A percentile compares a stretch with the other conserved stretches of the same genome.
phyloP scores from a whole-genome alignment of 2,329 filamentous ascomycete genomes.

The Fusarium coicis region DNA sequence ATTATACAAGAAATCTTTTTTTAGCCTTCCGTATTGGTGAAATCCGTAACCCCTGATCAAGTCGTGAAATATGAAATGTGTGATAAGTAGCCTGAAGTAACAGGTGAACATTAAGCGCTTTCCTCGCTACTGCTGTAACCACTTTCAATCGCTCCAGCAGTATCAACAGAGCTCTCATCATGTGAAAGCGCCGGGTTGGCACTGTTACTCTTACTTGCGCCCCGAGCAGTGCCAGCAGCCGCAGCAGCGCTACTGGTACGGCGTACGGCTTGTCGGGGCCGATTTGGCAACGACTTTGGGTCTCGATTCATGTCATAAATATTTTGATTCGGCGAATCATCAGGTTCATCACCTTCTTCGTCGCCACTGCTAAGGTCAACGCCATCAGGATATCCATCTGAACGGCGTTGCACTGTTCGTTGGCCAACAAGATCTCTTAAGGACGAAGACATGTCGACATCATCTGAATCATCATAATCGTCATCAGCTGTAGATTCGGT shows the following conservation, averaged over 20 bases:
- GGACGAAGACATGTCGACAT: slow-evolving; percentile 46
- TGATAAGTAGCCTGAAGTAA: background rate
- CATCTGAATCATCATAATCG: slow-evolving; percentile 42
- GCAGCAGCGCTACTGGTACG: slow-evolving; percentile 49
- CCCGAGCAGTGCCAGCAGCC: slow-evolving; percentile 46
- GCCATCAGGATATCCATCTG: slow-evolving; percentile 55
- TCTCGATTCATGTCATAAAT: slow-evolving; percentile 47
- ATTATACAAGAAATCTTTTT: background rate
- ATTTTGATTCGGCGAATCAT: slow-evolving; percentile 46
- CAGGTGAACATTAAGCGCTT: slow-evolving; percentile 11
- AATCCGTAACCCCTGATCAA: background rate
- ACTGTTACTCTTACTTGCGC: slow-evolving; percentile 48
- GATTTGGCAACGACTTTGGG: slow-evolving; percentile 32
- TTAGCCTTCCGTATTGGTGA: background rate
- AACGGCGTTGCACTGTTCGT: slow-evolving; percentile 51
- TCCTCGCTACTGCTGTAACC: slow-evolving; percentile 52
- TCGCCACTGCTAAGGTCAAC: slow-evolving; percentile 55
- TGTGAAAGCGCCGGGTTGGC: slow-evolving; percentile 42
- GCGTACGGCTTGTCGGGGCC: slow-evolving; percentile 20
- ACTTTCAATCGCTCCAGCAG: slow-evolving; percentile 53
- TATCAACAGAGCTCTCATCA: slow-evolving; percentile 53
- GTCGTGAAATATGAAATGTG: background rate
- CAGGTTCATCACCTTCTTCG: slow-evolving; percentile 54
- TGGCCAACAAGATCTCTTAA: slow-evolving; percentile 48
- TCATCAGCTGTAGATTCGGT: slow-evolving; percentile 52